Conservation (phyloP, 2,329 filamentous ascomycete species). For the Ophiosphaerella korrae region DNA sequence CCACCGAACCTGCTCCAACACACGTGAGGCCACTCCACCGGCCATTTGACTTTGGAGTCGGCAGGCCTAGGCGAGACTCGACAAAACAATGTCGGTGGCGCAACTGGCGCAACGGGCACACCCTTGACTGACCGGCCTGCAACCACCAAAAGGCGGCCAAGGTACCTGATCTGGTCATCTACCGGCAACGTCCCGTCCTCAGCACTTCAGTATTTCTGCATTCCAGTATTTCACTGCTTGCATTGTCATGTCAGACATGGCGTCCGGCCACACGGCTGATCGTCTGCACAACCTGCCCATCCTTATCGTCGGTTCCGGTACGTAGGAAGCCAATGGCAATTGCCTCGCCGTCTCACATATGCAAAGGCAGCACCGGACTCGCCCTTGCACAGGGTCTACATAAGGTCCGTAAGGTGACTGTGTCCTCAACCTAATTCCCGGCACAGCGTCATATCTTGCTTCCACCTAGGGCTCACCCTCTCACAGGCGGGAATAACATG, state of each 20-base stretch:
- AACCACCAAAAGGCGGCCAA: too few species aligned
- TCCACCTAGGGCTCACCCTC: conserved; percentile 7
- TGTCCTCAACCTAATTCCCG: too few species aligned
- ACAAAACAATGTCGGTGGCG: too few species aligned
- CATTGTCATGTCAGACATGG: background rate
- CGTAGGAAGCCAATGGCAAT: conserved; percentile 14
- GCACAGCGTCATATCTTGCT: too few species aligned
- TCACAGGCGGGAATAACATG: conserved; percentile 48
- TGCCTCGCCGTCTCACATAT: conserved; percentile 7
- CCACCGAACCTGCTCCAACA: too few species aligned
- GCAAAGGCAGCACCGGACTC: conserved; percentile 42
- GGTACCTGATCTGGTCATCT: too few species aligned
- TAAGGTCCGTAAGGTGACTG: conserved; percentile 28
- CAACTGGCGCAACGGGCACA: too few species aligned
- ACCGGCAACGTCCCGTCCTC: too few species aligned
- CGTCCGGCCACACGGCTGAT: background rate
- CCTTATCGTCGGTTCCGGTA: conserved; percentile 43
- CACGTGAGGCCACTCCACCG: too few species aligned
- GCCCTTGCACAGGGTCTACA: conserved; percentile 44
- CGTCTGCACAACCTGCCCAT: conserved; percentile 14
- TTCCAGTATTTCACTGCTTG: background rate
- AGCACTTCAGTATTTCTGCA: background rate
- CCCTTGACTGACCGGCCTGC: too few species aligned
- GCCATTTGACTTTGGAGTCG: too few species aligned
- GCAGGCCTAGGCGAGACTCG: too few species aligned